These are phyloP conservation scores for Metarhizium album DNA, from an alignment of 2,329 filamentous ascomycete species.

Conservation along the genomic window DNA sequence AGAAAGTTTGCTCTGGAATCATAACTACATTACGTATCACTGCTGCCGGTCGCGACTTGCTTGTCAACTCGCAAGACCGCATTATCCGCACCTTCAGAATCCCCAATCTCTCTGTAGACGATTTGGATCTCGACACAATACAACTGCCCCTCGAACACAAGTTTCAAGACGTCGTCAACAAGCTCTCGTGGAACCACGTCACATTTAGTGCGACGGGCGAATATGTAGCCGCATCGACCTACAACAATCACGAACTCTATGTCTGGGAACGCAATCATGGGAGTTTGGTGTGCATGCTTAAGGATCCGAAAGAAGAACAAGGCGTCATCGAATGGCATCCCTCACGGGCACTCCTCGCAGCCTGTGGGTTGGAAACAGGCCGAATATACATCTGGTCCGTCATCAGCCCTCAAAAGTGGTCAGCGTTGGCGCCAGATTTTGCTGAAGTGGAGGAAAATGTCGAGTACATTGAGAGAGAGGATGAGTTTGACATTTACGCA, in stretches of 20 bases:
- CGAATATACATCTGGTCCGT: slow-evolving; percentile 95
- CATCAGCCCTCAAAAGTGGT: slow-evolving; percentile 92
- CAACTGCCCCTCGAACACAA: slow-evolving; percentile 92
- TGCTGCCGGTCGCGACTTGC: slow-evolving; percentile 68
- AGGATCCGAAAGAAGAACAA: slow-evolving; percentile 92
- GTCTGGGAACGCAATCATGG: slow-evolving; percentile 94
- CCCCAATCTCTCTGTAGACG: slow-evolving; percentile 59
- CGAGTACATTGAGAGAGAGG: slow-evolving; percentile 88
- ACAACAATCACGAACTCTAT: slow-evolving; percentile 97
- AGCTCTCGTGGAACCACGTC: slow-evolving; percentile 91
- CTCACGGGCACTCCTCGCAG: slow-evolving; percentile 72
- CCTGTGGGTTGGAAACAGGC: slow-evolving; percentile 85
- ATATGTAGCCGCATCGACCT: slow-evolving; percentile 92
- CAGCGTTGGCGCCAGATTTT: slow-evolving; percentile 91
- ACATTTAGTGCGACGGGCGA: slow-evolving; percentile 90
- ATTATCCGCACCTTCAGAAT: slow-evolving; percentile 89
- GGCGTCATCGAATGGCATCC: slow-evolving; percentile 98
- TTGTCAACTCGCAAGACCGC: slow-evolving; percentile 88
- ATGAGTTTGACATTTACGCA: slow-evolving; percentile 96
- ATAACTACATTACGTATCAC: slow-evolving; percentile 82
- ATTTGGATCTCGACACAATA: slow-evolving; percentile 74
- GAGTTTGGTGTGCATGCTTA: slow-evolving; percentile 90
- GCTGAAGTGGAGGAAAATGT: slow-evolving; percentile 97
- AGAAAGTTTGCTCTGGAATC: slow-evolving; percentile 75
- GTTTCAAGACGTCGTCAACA: slow-evolving; percentile 95